These are phyloP conservation scores for Aspergillus arachidicola DNA, from an alignment of 2,329 filamentous ascomycete genomes.

Conservation along the genomic window DNA sequence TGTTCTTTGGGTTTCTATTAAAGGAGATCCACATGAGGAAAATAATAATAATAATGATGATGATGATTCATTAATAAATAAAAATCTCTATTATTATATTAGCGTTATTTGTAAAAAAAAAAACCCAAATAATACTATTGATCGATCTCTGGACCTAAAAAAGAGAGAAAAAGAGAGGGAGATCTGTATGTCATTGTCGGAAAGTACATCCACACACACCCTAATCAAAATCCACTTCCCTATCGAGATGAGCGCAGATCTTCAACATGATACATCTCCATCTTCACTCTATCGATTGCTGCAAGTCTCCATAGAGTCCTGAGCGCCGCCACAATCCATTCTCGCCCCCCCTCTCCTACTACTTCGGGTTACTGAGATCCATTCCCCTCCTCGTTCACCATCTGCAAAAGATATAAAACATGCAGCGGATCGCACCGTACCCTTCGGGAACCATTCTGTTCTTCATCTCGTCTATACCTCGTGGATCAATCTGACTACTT, in stretches of 20 bases:
- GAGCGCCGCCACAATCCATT: constrained; percentile 18
- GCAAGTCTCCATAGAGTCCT: constrained; percentile 22
- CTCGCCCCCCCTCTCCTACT: neutral
- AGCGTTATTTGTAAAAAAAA: neutral
- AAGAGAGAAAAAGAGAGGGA: neutral
- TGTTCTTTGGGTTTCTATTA: too few species aligned
- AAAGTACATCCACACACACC: constrained; percentile 10
- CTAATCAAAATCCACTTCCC: constrained; percentile 17
- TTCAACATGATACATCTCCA: constrained; percentile 15
- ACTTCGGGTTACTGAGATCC: neutral
- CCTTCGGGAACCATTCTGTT: constrained; percentile 24
- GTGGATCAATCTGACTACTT: constrained; percentile 25
- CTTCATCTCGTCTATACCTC: constrained; percentile 28
- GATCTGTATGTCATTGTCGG: constrained; percentile 26
- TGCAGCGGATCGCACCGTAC: constrained; percentile 30
- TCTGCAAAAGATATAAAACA: constrained; percentile 39
- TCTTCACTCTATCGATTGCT: constrained; percentile 16
- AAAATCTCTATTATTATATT: constrained; percentile 1
- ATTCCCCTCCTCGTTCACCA: constrained; percentile 24
- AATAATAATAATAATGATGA: neutral
- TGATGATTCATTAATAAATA: neutral
- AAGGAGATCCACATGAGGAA: neutral
- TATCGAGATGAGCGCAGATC: constrained; percentile 25
- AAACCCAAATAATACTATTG: constrained; percentile 1
- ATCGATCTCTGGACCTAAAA: neutral